Conservation (phyloP, 1,284 basidiomycete species). For the Malassezia pachydermatis region DNA sequence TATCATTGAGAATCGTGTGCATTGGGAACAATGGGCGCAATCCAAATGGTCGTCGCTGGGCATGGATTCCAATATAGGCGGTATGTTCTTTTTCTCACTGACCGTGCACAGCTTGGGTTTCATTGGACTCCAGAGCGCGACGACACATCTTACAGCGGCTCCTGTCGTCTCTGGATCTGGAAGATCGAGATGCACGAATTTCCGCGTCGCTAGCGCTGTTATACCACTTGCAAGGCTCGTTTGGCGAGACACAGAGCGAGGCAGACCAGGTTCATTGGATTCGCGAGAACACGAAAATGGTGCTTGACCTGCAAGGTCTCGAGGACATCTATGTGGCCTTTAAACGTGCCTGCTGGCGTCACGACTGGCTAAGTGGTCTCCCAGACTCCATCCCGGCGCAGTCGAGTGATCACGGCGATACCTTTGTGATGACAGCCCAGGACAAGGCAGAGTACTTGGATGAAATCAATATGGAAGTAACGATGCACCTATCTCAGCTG, state of each 20-base stretch:
- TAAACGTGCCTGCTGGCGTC: conserved; percentile 78
- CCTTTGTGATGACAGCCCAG: conserved; percentile 36
- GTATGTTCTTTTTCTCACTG: conserved; percentile 10
- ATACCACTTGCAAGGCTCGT: conserved; percentile 60
- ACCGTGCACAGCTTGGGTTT: conserved; percentile 31
- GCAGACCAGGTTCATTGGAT: conserved; percentile 94
- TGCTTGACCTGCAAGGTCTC: conserved; percentile 73
- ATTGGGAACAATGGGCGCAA: conserved; percentile 61
- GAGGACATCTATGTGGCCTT: conserved; percentile 73
- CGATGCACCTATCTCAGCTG: conserved; percentile 44
- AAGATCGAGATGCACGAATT: conserved; percentile 34
- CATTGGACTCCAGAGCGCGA: conserved; percentile 28
- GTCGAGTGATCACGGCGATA: conserved; percentile 18
- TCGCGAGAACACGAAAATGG: conserved; percentile 79
- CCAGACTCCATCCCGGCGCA: conserved; percentile 27
- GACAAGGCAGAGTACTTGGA: conserved; percentile 43
- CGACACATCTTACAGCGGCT: conserved; percentile 32
- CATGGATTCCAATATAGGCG: background rate
- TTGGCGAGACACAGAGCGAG: conserved; percentile 76
- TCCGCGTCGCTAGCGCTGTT: conserved; percentile 33
- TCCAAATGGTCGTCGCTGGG: conserved; percentile 8
- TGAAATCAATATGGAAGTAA: conserved; percentile 45
- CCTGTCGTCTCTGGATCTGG: conserved; percentile 34
- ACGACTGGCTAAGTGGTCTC: conserved; percentile 55
- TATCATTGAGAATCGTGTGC: conserved; percentile 72